Evolutionary conservation across 2,329 filamentous ascomycete genomes (phyloP).

Genomic region (Ophidiomyces ophidiicola): DNA sequence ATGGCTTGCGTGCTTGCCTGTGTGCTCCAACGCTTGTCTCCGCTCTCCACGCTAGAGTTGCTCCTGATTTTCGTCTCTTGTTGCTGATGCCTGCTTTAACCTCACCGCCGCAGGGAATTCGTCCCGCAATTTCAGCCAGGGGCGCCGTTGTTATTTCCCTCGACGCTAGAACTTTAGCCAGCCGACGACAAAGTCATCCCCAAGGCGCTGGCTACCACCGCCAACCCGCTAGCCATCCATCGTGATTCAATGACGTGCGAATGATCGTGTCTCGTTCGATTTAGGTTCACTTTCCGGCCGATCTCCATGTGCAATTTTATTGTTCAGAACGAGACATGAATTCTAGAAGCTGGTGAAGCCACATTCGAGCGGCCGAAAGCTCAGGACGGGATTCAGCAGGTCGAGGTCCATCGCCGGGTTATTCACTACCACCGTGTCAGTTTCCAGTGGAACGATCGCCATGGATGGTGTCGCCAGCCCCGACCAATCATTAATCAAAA

Average conservation of each 20-base stretch:
- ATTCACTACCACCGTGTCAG: background rate
- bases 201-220: too few relatives aligned
- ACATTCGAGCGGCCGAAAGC: too few relatives aligned
- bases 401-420: too few relatives aligned
- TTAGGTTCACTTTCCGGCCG: slow-evolving; percentile 11
- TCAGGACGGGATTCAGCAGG: slow-evolving; percentile 1
- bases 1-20: slow-evolving; percentile 10
- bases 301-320: slow-evolving; percentile 11
- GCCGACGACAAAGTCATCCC: too few relatives aligned
- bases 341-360: slow-evolving; percentile 10
- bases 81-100: slow-evolving; percentile 14
- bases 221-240: background rate
- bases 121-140: slow-evolving; percentile 8
- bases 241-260: slow-evolving; percentile 1
- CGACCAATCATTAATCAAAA: slow-evolving; percentile 7
- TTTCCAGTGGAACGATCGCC: background rate
- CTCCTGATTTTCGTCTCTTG: slow-evolving; percentile 10
- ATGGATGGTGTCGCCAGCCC: background rate
- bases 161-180: too few relatives aligned
- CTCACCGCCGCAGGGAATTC: slow-evolving; percentile 7
- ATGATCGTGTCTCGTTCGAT: slow-evolving; percentile 6
- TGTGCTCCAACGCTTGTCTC: slow-evolving; percentile 13
- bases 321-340: slow-evolving; percentile 3
- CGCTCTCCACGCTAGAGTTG: slow-evolving; percentile 12
- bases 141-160: too few relatives aligned